Conservation (phyloP, 345 rosid genomes). For the Nasturtium officinale region DNA sequence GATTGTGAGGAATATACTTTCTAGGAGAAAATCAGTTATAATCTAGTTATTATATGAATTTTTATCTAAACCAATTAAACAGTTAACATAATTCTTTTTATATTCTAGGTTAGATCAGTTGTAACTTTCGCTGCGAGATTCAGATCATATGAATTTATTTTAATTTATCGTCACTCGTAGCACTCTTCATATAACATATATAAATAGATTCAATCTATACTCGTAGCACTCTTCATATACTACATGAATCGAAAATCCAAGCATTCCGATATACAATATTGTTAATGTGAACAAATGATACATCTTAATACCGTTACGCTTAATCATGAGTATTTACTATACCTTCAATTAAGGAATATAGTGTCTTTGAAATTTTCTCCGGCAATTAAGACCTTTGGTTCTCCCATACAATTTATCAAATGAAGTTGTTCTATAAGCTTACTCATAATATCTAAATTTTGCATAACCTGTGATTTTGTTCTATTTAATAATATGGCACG, state of each 20-base stretch:
- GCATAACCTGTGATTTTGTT: too few relatives aligned
- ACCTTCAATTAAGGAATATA: too few relatives aligned
- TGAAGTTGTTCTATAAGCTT: too few relatives aligned
- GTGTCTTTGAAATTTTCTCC: too few relatives aligned
- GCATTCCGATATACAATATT: not conserved
- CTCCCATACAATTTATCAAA: too few relatives aligned
- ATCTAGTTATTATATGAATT: conserved; percentile 3
- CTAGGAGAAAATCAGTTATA: not conserved
- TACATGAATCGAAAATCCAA: too few relatives aligned
- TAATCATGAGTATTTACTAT: too few relatives aligned
- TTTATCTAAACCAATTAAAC: not conserved
- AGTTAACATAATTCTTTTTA: not conserved
- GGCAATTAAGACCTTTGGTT: too few relatives aligned
- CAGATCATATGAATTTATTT: not conserved
- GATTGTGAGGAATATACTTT: not conserved
- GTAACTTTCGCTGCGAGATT: not conserved
- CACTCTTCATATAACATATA: not conserved
- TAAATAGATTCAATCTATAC: too few relatives aligned
- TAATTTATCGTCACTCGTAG: not conserved
- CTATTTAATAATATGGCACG: too few relatives aligned
- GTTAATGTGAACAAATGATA: conserved; percentile 1
- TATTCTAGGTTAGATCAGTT: not conserved
- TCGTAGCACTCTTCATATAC: too few relatives aligned
- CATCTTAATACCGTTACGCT: not conserved
- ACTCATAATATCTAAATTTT: too few relatives aligned